Evolutionary conservation across 352 stramenopile species (phyloP).

Genomic region (Pythium diclinum): DNA sequence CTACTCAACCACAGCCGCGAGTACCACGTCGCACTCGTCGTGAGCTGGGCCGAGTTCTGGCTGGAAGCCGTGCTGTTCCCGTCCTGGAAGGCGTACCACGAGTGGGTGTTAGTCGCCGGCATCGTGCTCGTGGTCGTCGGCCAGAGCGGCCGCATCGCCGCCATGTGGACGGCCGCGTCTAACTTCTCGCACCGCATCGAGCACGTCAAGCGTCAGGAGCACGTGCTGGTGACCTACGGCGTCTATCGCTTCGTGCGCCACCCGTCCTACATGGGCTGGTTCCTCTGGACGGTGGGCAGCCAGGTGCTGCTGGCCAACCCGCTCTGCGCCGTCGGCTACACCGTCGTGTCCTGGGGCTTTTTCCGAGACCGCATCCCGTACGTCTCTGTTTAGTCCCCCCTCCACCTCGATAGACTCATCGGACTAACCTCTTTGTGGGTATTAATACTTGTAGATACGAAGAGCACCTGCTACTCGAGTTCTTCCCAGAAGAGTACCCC

Average conservation of each 20-base stretch:
- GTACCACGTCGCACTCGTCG: conserved; percentile 83
- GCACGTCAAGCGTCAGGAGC: conserved; percentile 90
- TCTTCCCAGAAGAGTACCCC: conserved; percentile 93
- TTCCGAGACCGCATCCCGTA: conserved; percentile 94
- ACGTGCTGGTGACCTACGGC: conserved; percentile 92
- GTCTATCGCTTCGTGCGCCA: conserved; percentile 93
- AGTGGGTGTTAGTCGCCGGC: conserved; percentile 51
- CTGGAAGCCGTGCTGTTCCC: conserved; percentile 85
- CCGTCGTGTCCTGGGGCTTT: conserved; percentile 91
- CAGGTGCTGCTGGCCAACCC: conserved; percentile 93
- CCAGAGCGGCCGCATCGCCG: conserved; percentile 86
- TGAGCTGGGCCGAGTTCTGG: conserved; percentile 90
- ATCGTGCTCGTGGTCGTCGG: conserved; percentile 75
- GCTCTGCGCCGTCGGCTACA: conserved; percentile 84
- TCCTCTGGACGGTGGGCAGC: conserved; percentile 94
- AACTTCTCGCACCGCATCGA: conserved; percentile 97
- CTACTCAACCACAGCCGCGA: conserved; percentile 89
- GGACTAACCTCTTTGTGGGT: neutral
- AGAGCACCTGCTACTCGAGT: conserved; percentile 85
- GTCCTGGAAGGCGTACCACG: conserved; percentile 57
- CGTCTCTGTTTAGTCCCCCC: conserved; percentile 13
- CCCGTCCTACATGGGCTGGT: conserved; percentile 96
- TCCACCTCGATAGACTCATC: neutral
- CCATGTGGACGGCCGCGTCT: conserved; percentile 91
- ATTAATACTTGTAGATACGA: conserved; percentile 67